Evolutionary conservation across 176 grass and related monocot species (phyloP).

Genomic region (Carex kokanica): DNA sequence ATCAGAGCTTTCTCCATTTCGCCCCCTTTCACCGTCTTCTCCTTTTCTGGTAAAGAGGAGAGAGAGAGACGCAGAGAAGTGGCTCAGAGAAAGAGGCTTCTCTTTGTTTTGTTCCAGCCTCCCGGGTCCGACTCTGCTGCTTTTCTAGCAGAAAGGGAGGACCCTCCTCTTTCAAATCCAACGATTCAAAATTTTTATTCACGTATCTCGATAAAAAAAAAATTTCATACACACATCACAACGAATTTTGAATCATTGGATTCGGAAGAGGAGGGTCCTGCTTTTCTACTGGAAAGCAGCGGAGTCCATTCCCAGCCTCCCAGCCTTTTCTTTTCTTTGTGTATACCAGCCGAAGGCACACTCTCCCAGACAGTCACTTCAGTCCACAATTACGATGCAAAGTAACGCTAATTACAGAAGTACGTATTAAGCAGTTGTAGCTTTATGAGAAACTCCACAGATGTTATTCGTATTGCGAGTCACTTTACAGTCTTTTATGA

Average conservation of each 20-base stretch:
- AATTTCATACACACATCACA: no score
- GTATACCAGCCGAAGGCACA: neutral
- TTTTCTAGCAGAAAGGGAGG: no score
- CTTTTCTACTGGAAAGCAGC: no score
- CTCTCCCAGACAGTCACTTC: neutral
- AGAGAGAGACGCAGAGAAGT: neutral
- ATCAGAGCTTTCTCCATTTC: constrained; percentile 80
- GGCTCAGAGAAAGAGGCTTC: constrained; percentile 4
- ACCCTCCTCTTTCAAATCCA: no score
- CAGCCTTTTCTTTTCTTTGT: neutral
- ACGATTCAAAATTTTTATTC: no score
- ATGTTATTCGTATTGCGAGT: neutral
- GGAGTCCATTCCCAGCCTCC: no score
- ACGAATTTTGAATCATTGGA: no score
- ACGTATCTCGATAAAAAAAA: no score
- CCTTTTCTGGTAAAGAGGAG: neutral
- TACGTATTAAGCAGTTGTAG: neutral
- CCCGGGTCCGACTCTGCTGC: no score
- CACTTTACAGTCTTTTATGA: neutral
- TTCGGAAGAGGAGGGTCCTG: no score
- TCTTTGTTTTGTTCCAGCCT: neutral
- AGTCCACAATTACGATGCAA: neutral
- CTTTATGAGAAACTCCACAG: neutral
- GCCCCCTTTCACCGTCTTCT: neutral
- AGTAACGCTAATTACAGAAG: neutral